Percentiles rank a stretch among this genome's conserved stretches.
These are phyloP conservation scores for Pestalotiopsis sp. DNA, from an alignment of 2,329 filamentous ascomycete species.

Conservation along the genomic window DNA sequence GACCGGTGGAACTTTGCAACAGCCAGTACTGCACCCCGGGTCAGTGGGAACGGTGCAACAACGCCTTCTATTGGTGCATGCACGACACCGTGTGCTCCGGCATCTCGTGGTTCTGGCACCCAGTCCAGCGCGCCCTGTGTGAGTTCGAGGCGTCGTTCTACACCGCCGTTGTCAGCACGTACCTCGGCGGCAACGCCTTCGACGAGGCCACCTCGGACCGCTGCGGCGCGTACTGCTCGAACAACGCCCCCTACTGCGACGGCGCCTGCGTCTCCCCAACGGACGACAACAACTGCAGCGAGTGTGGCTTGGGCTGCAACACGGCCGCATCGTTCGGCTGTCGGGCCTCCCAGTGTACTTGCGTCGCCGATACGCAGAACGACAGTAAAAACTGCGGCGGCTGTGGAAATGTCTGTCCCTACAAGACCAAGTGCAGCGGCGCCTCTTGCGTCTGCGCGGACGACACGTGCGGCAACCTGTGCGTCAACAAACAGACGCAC, in stretches of 20 bases:
- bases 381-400: background rate
- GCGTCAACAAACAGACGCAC: background rate
- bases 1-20: background rate
- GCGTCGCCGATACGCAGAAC: background rate
- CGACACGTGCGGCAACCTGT: background rate
- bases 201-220: background rate
- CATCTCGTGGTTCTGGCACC: background rate
- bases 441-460: background rate
- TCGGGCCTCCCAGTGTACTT: background rate
- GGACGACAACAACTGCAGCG: background rate
- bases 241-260: background rate
- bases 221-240: background rate
- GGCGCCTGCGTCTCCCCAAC: background rate
- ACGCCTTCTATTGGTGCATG: background rate
- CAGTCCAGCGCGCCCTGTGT: background rate
- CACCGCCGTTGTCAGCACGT: background rate
- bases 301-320: background rate
- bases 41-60: background rate
- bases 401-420: background rate
- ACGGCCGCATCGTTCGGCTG: background rate
- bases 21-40: background rate
- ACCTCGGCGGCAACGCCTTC: background rate
- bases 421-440: background rate
- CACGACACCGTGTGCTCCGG: background rate
- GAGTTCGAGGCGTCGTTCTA: background rate